A percentile compares a stretch with the other conserved stretches of the same genome.
These are phyloP conservation scores for Cornus kousa DNA, from an alignment of 148 eudicot genomes.

Conservation along the genomic window DNA sequence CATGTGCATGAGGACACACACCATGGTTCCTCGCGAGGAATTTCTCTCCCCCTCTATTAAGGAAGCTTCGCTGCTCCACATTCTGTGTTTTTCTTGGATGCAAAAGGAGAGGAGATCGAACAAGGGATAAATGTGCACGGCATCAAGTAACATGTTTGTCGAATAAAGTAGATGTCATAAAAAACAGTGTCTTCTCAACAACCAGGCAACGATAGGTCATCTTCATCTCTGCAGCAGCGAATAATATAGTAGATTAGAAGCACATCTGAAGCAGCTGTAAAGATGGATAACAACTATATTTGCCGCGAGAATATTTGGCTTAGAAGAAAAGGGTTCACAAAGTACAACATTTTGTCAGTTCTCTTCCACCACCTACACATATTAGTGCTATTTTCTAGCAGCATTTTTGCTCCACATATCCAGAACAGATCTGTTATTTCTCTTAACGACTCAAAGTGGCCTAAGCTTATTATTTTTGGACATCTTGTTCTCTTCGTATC, in stretches of 20 bases:
- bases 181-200: neutral
- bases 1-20: neutral
- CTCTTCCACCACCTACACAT: no score
- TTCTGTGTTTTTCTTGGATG: neutral
- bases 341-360: no score
- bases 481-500: no score
- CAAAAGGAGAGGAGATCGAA: neutral
- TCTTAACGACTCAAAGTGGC: no score
- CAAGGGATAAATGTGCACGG: neutral
- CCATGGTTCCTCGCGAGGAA: neutral
- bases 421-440: no score
- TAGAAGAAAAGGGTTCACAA: no score
- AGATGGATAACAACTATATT: neutral
- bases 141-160: neutral
- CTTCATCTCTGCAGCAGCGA: neutral
- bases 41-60: neutral
- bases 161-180: neutral
- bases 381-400: no score
- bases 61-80: neutral
- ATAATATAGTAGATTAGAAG: neutral
- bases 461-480: no score
- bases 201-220: neutral
- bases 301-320: no score
- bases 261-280: neutral
- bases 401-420: no score